phyloP scores from a whole-genome alignment of 495 filamentous ascomycete genomes.

The Penicillium daleae region DNA sequence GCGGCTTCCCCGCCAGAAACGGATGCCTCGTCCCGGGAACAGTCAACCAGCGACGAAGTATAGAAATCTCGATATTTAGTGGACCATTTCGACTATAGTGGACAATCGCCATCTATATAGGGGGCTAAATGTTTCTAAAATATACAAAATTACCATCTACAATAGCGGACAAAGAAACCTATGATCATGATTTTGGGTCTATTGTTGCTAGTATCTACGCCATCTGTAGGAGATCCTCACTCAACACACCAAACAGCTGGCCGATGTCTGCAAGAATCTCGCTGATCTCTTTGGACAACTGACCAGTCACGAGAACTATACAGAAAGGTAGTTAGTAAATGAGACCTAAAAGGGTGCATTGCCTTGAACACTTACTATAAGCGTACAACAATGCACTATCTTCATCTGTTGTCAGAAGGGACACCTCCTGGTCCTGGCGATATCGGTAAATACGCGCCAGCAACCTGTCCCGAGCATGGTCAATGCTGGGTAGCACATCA shows the following conservation, averaged over 20 bases:
- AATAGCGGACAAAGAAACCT: not conserved
- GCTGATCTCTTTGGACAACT: constrained; percentile 55
- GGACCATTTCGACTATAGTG: not conserved
- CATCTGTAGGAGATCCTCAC: constrained; percentile 73
- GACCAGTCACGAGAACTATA: constrained; percentile 56
- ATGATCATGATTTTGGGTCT: not conserved
- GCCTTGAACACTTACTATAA: constrained; percentile 56
- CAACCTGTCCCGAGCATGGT: constrained; percentile 77
- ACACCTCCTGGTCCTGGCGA: constrained; percentile 65
- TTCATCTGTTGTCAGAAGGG: constrained; percentile 60
- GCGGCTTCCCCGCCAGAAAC: constrained; percentile 38
- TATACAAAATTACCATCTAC: not conserved
- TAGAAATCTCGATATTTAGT: not conserved
- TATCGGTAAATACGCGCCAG: constrained; percentile 90
- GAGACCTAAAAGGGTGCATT: not conserved
- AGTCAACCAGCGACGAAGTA: not conserved
- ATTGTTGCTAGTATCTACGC: constrained; percentile 12
- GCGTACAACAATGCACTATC: constrained; percentile 74
- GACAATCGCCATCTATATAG: not conserved
- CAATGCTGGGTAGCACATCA: constrained; percentile 80
- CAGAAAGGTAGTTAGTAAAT: not conserved
- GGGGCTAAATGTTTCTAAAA: not conserved
- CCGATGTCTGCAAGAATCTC: constrained; percentile 54
- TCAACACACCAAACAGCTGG: constrained; percentile 69
- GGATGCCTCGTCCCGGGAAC: constrained; percentile 23